phyloP scores from a whole-genome alignment of 2,329 filamentous ascomycete genomes.

The Balansia obtecta region DNA sequence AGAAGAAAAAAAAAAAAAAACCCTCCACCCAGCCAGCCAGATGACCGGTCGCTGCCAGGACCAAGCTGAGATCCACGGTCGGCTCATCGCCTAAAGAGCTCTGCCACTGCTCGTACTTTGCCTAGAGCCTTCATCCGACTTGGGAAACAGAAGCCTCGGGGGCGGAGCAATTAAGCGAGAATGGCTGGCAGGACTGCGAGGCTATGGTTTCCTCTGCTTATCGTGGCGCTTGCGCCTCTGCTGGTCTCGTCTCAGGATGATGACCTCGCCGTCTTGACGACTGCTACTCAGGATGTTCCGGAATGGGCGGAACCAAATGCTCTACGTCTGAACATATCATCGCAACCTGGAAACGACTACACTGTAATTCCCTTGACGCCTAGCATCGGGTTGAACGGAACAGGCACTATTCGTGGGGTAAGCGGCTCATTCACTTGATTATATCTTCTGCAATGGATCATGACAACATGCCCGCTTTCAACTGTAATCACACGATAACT shows the following conservation, averaged over 20 bases:
- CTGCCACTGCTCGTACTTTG: not conserved
- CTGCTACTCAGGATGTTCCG: slow-evolving; percentile 22
- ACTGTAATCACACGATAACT: no score
- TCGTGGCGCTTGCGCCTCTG: slow-evolving; percentile 15
- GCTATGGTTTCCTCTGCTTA: slow-evolving; percentile 6
- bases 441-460: not conserved
- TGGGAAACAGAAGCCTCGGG: not conserved
- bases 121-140: not conserved
- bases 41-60: slow-evolving; percentile 4
- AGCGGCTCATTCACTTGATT: slow-evolving; percentile 7
- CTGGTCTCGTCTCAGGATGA: slow-evolving; percentile 20
- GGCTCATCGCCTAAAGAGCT: not conserved
- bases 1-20: no score
- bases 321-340: slow-evolving; percentile 28
- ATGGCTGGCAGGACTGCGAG: not conserved
- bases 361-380: slow-evolving; percentile 33
- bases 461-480: no score
- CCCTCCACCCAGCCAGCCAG: not conserved
- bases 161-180: not conserved
- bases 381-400: slow-evolving; percentile 29
- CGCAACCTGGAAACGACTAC: slow-evolving; percentile 20
- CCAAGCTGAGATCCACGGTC: not conserved
- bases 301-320: slow-evolving; percentile 26
- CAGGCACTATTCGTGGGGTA: slow-evolving; percentile 24
- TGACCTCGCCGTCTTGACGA: slow-evolving; percentile 17